Base-by-base conservation (phyloP, 768 basidiomycete species). In the Pulveroboletus frians region DNA sequence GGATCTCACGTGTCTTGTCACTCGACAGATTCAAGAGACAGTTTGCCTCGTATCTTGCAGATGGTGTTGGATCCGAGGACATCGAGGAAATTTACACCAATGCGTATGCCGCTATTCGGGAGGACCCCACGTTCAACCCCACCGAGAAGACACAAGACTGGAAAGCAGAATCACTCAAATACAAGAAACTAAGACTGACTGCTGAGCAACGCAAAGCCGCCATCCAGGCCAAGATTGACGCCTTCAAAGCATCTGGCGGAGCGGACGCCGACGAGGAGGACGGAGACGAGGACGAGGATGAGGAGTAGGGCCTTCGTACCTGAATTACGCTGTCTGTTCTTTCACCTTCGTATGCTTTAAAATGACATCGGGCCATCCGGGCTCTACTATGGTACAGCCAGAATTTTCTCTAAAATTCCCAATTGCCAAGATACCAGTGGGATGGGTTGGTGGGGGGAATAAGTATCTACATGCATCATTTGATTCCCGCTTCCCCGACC, bases 11-110 rank as follows among this genome's bases (percentile, higher is more conserved):
- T 20, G 1, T 20, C 52, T 51, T 37, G n/a, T 29, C 17, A 30
- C 35, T 43, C 5, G 37, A 26, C 54, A 92, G 90, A 62, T 95
- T 95, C 80, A 96, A 95, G 79, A 96, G 93, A 77, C 93, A 96
- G 66, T 98, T 98, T 73, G 67, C 96, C 3, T 80, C 83, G 9
- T 98, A 97, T 73, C 91, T 99, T 52, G 93, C 91, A 23, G 93
- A 96, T 69, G 96, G 85, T 58, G 72, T 99, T 61, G 91, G 91
- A 50, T 95, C 92, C 3, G 96, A 94, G 57, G 95, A 98, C 63
- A 92, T 98, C 2, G 92, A 98, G 70, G 96, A 97, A 67, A 85
- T 99, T 53, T 98, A 89, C 76, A 79, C 80, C 34, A 88, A 86
- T 63, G 94, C 91, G 2, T 90, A 96, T 73, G 86, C 90, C 47